Percentiles rank a stretch among this genome's conserved stretches.
Evolutionary conservation across 192 early-diverging fungal genomes (phyloP).

Genomic region (Coemansia sp.): DNA sequence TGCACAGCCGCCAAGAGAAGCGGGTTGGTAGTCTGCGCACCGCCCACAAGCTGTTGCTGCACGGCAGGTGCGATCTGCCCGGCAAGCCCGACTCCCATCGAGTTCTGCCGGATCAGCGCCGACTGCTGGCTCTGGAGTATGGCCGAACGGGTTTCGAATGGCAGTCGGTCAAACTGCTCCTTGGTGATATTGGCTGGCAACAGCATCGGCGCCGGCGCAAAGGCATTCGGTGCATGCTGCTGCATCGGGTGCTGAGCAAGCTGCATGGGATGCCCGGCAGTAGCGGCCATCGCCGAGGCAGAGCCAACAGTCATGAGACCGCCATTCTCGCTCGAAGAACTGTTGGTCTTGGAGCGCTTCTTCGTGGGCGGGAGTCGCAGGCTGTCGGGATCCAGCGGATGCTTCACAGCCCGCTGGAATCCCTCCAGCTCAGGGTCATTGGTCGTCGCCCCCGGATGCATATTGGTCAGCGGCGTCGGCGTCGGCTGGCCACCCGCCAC

Average conservation of each 20-base stretch:
- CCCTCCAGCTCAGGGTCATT: slow-evolving; percentile 41
- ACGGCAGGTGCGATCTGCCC: slow-evolving; percentile 3
- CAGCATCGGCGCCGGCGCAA: slow-evolving; percentile 33
- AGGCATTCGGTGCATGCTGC: slow-evolving; percentile 3
- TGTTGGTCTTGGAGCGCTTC: slow-evolving; percentile 29
- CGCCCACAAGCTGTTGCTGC: slow-evolving; percentile 6
- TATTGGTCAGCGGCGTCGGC: slow-evolving; percentile 42
- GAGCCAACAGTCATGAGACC: background rate
- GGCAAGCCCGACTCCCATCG: slow-evolving; percentile 14
- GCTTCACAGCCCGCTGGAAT: slow-evolving; percentile 51
- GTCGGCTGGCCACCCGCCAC: background rate
- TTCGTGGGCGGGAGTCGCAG: slow-evolving; percentile 45
- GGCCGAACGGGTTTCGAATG: slow-evolving; percentile 20
- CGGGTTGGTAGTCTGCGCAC: slow-evolving; percentile 4
- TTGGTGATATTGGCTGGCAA: slow-evolving; percentile 40
- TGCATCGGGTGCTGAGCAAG: slow-evolving; percentile 1
- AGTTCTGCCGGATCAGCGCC: slow-evolving; percentile 33
- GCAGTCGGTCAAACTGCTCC: slow-evolving; percentile 40
- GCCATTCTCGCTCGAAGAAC: background rate
- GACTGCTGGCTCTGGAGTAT: slow-evolving; percentile 40
- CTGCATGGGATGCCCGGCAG: background rate
- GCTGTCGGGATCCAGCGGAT: slow-evolving; percentile 40
- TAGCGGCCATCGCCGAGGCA: background rate
- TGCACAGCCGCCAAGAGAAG: slow-evolving; percentile 24
- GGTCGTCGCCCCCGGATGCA: slow-evolving; percentile 45